Evolutionary conservation across 768 basidiomycete genomes (phyloP), one percentile per base, ranked within the genome.

Genomic region (Suillus americanus): DNA sequence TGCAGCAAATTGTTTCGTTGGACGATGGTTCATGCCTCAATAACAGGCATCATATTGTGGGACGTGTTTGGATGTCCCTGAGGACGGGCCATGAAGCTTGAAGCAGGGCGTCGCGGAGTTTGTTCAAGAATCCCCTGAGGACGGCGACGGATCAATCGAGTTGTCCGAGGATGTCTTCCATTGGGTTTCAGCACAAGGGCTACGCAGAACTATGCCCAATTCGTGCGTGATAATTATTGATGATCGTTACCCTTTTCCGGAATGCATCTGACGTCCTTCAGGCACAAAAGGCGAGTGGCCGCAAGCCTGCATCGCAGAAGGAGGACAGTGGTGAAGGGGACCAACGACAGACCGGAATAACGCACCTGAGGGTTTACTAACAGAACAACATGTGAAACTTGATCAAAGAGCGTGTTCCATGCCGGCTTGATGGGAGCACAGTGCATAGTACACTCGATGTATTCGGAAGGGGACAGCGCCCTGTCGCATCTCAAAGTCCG

Each of bases 301-400:
- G 71, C 74, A 38, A 77, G 37, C 10, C 69, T 71, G 5, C 70
- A 68, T 40, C 70, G 66, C 68, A 46, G 72, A 51, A 63, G 65
- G n/a, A 23, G 70, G 38, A 50, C 18, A 46, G 67, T 72, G 35
- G 73, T 13, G 43, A 74, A 68, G 61, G 73, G 71, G 18, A 35
- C 74, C 25, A 57, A 73, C 64, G 48, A 72, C 64, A 65, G 69
- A 65, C 55, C 67, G 70, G 72, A 76, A 75, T 65, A 74, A 68
- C 71, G 74, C 73, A 60, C 46, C 61, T 53, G 37, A 55, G 61
- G 14, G 60, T 61, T 30, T 66, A 66, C 65, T 67, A 61, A 54
- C 67, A n/a, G 67, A 67, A 62, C 67, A n/a, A 33, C 67, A 64
- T 23, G 57, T 38, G 18, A 55, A 55, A 38, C 61, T 62, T 65